Evolutionary conservation across 352 stramenopile species (phyloP).

Genomic region (Phytopythium montanum): DNA sequence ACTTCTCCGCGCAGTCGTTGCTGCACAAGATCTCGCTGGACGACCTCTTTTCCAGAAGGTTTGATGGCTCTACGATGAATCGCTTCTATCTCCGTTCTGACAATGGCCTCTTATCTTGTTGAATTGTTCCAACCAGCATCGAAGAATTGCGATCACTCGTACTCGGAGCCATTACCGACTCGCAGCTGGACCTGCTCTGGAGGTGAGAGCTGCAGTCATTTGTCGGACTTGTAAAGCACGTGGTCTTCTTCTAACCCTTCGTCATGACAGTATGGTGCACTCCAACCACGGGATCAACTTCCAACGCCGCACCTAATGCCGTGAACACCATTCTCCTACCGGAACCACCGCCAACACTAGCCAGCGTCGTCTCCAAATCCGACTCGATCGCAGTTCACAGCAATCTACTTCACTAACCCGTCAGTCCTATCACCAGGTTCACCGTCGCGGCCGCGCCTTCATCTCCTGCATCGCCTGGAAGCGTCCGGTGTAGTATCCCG

Average conservation of each 20-base stretch:
- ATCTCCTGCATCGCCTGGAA: constrained; percentile 81
- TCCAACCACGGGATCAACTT: neutral
- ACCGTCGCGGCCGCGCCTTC: constrained; percentile 27
- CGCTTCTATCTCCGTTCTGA: neutral
- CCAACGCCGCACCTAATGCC: neutral
- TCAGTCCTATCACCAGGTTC: neutral
- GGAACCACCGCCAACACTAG: neutral
- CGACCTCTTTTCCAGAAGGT: constrained; percentile 42
- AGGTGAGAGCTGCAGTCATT: constrained; percentile 12
- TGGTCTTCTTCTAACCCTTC: neutral
- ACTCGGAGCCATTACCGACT: constrained; percentile 28
- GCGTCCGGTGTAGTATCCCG: constrained; percentile 74
- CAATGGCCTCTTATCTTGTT: neutral
- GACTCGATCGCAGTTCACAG: neutral
- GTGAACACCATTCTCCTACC: neutral
- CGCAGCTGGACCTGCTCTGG: constrained; percentile 46
- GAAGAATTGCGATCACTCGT: constrained; percentile 32
- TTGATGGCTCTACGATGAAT: constrained; percentile 10
- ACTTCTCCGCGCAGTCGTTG: constrained; percentile 63
- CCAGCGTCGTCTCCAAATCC: neutral
- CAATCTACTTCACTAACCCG: neutral
- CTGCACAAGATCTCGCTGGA: constrained; percentile 61
- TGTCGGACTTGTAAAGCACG: neutral
- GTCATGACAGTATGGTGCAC: neutral
- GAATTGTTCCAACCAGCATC: constrained; percentile 17